A percentile compares a stretch with the other conserved stretches of the same genome.
Evolutionary conservation across 202 grass and related monocot species (phyloP).

Genomic region (Zoysia matrella): DNA sequence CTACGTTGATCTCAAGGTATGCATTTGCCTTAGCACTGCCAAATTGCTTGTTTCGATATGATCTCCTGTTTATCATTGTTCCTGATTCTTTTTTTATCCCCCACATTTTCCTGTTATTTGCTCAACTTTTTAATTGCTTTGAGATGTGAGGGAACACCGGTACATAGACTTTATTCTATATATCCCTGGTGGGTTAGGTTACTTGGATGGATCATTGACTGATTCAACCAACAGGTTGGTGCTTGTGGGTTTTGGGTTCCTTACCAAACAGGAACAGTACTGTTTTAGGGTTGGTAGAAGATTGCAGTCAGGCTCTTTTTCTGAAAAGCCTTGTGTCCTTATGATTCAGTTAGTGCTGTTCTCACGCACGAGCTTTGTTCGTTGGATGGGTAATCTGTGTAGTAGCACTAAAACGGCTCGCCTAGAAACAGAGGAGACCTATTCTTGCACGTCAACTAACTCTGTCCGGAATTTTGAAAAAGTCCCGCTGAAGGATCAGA

Average conservation of each 20-base stretch:
- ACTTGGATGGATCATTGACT: constrained; percentile 21
- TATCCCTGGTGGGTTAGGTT: neutral
- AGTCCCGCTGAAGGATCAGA: constrained; percentile 41
- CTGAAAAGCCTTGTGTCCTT: constrained; percentile 36
- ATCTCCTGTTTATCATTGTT: constrained; percentile 17
- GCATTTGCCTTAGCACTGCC: constrained; percentile 17
- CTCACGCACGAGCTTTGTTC: constrained; percentile 59
- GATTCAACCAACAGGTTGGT: constrained; percentile 47
- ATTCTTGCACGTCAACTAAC: constrained; percentile 64
- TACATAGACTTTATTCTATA: neutral
- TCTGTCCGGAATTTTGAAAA: constrained; percentile 42
- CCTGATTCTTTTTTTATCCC: neutral
- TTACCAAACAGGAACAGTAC: constrained; percentile 34
- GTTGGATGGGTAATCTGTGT: constrained; percentile 47
- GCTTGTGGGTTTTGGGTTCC: constrained; percentile 51
- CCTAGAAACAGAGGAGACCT: constrained; percentile 53
- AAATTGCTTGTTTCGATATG: constrained; percentile 7
- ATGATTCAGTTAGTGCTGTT: constrained; percentile 53
- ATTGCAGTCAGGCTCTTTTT: constrained; percentile 17
- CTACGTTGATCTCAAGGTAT: constrained; percentile 98
- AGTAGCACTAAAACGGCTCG: constrained; percentile 50
- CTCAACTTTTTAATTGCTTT: neutral
- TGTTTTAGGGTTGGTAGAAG: constrained; percentile 38
- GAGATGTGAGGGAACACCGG: neutral
- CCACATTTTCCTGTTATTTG: constrained; percentile 13